Conservation (phyloP, 1,284 basidiomycete species). For the Sphagnurus paluster region DNA sequence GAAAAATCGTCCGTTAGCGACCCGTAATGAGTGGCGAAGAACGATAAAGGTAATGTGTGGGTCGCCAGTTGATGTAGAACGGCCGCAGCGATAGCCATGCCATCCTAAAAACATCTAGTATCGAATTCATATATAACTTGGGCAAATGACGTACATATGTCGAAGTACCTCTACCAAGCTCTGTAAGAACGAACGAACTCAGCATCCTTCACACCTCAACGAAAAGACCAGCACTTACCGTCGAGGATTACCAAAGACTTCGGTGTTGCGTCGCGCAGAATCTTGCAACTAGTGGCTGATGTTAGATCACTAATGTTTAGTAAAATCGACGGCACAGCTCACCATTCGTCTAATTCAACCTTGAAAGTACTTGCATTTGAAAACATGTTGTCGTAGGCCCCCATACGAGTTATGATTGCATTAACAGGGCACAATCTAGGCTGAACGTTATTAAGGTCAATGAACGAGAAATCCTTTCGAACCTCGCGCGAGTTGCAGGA, state of each 20-base stretch:
- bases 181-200: constrained; percentile 37
- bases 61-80: constrained; percentile 92
- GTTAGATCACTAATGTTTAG: constrained; percentile 1
- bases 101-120: constrained; percentile 63
- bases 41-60: constrained; percentile 82
- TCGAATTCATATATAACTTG: constrained; percentile 8
- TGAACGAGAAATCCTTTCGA: constrained; percentile 2
- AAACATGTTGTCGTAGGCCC: constrained; percentile 98
- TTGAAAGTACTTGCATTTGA: constrained; percentile 94
- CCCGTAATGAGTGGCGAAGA: constrained; percentile 89
- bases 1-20: constrained; percentile 85
- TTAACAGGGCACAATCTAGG: constrained; percentile 86
- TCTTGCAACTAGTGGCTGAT: constrained; percentile 68
- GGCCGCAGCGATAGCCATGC: constrained; percentile 95
- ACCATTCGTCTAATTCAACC: constrained; percentile 96
- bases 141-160: constrained; percentile 61
- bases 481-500: constrained; percentile 83
- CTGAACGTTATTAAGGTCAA: not conserved
- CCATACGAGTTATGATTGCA: constrained; percentile 96
- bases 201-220: constrained; percentile 4
- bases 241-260: constrained; percentile 94
- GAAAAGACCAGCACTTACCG: constrained; percentile 48
- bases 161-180: constrained; percentile 87
- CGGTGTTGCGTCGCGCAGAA: constrained; percentile 87
- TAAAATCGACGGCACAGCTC: constrained; percentile 8